Percentiles rank a stretch among this genome's conserved stretches.
Evolutionary conservation across 352 stramenopile genomes (phyloP).

Genomic region (Globisporangium perplexum): DNA sequence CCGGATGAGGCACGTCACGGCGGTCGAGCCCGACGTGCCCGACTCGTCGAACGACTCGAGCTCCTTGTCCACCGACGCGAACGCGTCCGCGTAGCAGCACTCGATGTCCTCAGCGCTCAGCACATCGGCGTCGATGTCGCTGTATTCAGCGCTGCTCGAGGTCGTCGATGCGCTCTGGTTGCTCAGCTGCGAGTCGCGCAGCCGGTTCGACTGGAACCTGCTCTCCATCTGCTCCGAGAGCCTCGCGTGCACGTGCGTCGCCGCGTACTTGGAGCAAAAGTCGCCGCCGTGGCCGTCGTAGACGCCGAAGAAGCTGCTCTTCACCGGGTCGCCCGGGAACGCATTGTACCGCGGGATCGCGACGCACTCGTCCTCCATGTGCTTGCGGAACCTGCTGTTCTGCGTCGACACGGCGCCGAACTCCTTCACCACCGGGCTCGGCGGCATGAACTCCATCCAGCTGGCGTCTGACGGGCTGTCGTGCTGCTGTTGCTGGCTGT

Average conservation of each 20-base stretch:
- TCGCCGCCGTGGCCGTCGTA: conserved; percentile 78
- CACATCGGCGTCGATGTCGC: conserved; percentile 33
- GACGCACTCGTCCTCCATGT: conserved; percentile 86
- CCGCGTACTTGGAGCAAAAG: conserved; percentile 78
- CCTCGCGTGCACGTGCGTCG: conserved; percentile 57
- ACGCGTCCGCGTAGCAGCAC: conserved; percentile 53
- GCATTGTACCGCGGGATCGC: conserved; percentile 59
- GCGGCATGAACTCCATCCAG: conserved; percentile 18
- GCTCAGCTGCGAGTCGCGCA: conserved; percentile 25
- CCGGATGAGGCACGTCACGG: conserved; percentile 69
- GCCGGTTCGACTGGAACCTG: conserved; percentile 31
- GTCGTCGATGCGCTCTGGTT: conserved; percentile 41
- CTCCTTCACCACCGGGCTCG: conserved; percentile 49
- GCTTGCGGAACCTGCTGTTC: conserved; percentile 70
- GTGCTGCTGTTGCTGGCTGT: conserved; percentile 9
- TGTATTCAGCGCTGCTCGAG: conserved; percentile 33
- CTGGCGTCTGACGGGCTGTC: conserved; percentile 13
- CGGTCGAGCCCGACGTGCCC: conserved; percentile 58
- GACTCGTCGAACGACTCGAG: conserved; percentile 67
- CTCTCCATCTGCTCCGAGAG: conserved; percentile 38
- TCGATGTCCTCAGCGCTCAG: conserved; percentile 57
- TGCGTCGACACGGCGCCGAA: conserved; percentile 73
- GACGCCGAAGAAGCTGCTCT: conserved; percentile 76
- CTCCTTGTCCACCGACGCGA: conserved; percentile 54
- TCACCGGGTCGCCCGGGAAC: conserved; percentile 52